These are phyloP conservation scores for Obba rivulosa DNA, from an alignment of 768 basidiomycete genomes.

Conservation along the genomic window DNA sequence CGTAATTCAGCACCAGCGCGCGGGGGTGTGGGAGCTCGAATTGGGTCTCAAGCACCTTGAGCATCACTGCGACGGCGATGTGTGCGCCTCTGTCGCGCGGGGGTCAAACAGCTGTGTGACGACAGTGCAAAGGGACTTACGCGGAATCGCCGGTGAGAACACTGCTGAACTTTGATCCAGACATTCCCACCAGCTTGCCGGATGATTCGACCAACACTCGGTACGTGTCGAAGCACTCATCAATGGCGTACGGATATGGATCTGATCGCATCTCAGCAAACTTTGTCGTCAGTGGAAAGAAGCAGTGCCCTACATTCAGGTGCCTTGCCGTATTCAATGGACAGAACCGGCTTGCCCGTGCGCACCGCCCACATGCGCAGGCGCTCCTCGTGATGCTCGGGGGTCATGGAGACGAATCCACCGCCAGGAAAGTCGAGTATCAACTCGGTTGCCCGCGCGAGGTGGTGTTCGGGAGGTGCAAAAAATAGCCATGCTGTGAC, in stretches of 20 bases:
- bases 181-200: slow-evolving; percentile 83
- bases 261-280: slow-evolving; percentile 39
- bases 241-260: slow-evolving; percentile 95
- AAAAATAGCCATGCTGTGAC: slow-evolving; percentile 84
- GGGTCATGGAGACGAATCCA: slow-evolving; percentile 94
- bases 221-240: slow-evolving; percentile 92
- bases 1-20: slow-evolving; percentile 84
- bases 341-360: slow-evolving; percentile 74
- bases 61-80: slow-evolving; percentile 77
- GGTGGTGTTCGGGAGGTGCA: slow-evolving; percentile 55
- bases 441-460: slow-evolving; percentile 68
- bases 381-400: slow-evolving; percentile 95
- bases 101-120: not conserved
- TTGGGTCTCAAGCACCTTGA: slow-evolving; percentile 74
- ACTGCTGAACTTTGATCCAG: slow-evolving; percentile 70
- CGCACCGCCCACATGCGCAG: slow-evolving; percentile 79
- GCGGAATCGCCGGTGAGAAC: slow-evolving; percentile 95
- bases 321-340: slow-evolving; percentile 94
- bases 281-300: not conserved
- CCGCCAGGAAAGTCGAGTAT: slow-evolving; percentile 94
- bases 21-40: slow-evolving; percentile 61
- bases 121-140: slow-evolving; percentile 45
- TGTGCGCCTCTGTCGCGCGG: slow-evolving; percentile 67
- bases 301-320: slow-evolving; percentile 73
- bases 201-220: slow-evolving; percentile 72